Conservation (phyloP, 2,329 filamentous ascomycete genomes). For the Fusarium luffae region DNA sequence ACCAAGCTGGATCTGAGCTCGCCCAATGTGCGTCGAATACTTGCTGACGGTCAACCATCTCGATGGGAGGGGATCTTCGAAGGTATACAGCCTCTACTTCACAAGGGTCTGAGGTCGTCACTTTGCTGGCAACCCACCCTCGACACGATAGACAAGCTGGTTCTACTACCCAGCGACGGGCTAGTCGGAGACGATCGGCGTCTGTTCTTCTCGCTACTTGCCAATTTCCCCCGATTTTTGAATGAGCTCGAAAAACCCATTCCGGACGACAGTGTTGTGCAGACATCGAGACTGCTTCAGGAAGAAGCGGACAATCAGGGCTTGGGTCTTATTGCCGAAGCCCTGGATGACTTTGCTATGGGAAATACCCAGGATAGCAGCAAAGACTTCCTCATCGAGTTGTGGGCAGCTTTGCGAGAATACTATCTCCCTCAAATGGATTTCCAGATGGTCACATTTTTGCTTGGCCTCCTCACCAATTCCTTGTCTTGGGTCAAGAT, state of each 20-base stretch:
- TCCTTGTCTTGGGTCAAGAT: constrained; percentile 88
- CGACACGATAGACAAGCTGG: constrained; percentile 79
- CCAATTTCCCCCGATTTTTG: constrained; percentile 90
- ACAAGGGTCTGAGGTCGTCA: constrained; percentile 92
- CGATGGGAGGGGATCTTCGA: constrained; percentile 92
- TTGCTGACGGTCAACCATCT: constrained; percentile 82
- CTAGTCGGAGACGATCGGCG: constrained; percentile 86
- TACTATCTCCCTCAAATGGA: constrained; percentile 86
- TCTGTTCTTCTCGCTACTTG: constrained; percentile 85
- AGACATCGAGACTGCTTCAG: constrained; percentile 76
- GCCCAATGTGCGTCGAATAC: constrained; percentile 72
- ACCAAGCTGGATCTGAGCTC: constrained; percentile 84
- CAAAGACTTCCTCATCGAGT: constrained; percentile 80
- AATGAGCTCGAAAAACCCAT: constrained; percentile 76
- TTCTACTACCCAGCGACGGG: constrained; percentile 80
- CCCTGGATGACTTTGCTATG: constrained; percentile 76
- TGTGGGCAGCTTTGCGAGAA: constrained; percentile 78
- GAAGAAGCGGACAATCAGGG: constrained; percentile 79
- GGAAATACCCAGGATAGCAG: constrained; percentile 73
- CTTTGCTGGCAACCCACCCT: constrained; percentile 82
- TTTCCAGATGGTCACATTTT: constrained; percentile 85
- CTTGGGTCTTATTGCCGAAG: constrained; percentile 72
- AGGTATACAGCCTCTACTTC: constrained; percentile 84
- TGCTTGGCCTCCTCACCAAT: constrained; percentile 93
- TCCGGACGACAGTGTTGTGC: constrained; percentile 65